Base-by-base conservation (phyloP, 257 asterid species). In the Avicennia marina region DNA sequence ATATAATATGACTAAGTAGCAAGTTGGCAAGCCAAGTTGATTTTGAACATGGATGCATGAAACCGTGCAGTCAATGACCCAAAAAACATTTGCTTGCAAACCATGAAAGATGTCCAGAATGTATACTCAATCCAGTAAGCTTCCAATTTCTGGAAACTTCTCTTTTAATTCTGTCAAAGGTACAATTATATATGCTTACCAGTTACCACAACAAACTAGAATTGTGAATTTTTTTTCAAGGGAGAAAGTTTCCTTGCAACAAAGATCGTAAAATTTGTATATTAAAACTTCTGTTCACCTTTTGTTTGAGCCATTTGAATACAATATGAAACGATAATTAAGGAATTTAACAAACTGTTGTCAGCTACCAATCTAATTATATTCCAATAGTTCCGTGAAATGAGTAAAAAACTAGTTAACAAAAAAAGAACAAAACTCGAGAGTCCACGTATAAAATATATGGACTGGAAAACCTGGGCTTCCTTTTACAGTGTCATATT, bases 401-500 rank as follows among this genome's bases (percentile, higher is more conserved):
- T 26, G 38, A 48, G n/a, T 10, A 4, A 21, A 13, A 49, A 6
- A 19, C 33, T 20, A 44, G 26, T 20, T 38, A 31, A 16, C 15
- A 44, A 12, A 15, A 20, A 55, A 59, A 20, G 11, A 3, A 27
- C 1, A 22, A 20, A 45, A 19, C 50, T n/a, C 29, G 31, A 53
- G 17, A 33, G 48, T 44, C 58, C 59, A 52, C 8, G 34, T n/a
- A n/a, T n/a, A n/a, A 47, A 51, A 21, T 41, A 49, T 47, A 1
- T 42, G 44, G 16, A 42, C 49, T 20, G 66, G 54, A 47, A 10
- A 38, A 16, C 4, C 22, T 34, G 19, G 16, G 44, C 47, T 3
- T 11, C 21, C 45, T 32, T 42, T 46, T 38, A 18, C 18, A 32
- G 47, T 31, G 48, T 43, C 64, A 58, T 24, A 50, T 53, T 43